These are phyloP conservation scores for Bryoerythrophyllum caledonicum DNA, from an alignment of 225 moss, liverwort and hornwort species.

Conservation along the genomic window DNA sequence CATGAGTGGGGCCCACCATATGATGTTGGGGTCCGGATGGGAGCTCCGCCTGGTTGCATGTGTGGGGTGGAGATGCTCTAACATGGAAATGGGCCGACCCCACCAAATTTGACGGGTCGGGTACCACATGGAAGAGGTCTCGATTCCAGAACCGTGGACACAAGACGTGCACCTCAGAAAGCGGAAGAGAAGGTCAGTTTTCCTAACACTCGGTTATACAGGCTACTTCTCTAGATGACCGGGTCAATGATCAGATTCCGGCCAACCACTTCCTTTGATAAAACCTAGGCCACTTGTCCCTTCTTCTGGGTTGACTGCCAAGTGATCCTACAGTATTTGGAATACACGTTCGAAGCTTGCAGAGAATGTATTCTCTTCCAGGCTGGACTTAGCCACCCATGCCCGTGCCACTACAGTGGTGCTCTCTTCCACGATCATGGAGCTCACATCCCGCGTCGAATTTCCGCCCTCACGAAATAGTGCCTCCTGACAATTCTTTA, in stretches of 20 bases:
- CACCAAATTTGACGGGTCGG: no score
- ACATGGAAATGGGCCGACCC: no score
- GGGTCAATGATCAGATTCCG: conserved; percentile 6
- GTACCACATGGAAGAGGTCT: no score
- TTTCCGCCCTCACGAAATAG: background rate
- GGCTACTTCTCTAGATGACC: background rate
- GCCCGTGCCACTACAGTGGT: background rate
- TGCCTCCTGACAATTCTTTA: background rate
- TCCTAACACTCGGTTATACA: background rate
- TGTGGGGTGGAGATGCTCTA: no score
- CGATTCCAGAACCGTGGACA: no score
- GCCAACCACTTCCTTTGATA: background rate
- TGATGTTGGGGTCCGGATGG: no score
- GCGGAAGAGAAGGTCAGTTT: no score
- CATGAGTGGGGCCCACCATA: no score
- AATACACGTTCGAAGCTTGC: background rate
- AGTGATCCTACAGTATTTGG: background rate
- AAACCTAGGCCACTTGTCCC: background rate
- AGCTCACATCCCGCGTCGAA: background rate
- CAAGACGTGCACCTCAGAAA: no score
- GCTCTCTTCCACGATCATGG: background rate
- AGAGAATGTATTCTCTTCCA: background rate
- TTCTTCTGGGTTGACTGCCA: background rate
- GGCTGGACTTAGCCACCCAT: conserved; percentile 14
- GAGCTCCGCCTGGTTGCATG: no score